A percentile compares a stretch with the other conserved stretches of the same genome.
Evolutionary conservation across 352 stramenopile genomes (phyloP).

Genomic region (Phytophthora megakarya): DNA sequence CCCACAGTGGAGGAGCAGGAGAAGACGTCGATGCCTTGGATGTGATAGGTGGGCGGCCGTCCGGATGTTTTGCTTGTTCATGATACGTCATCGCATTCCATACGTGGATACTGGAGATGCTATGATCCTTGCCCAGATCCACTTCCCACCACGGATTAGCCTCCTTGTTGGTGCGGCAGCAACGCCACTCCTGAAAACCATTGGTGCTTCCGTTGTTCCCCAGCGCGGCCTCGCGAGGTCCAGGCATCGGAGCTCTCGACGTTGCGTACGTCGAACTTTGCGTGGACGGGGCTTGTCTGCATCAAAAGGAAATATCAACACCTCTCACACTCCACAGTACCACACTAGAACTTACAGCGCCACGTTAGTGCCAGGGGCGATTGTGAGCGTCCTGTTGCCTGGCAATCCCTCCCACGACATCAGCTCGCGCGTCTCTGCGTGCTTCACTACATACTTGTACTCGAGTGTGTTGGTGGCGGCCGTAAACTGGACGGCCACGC

Average conservation of each 20-base stretch:
- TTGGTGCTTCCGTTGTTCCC: conserved; percentile 75
- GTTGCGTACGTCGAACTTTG: conserved; percentile 70
- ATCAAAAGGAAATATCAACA: conserved; percentile 1
- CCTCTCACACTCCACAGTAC: not conserved
- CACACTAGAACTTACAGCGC: conserved; percentile 48
- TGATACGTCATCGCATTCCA: conserved; percentile 82
- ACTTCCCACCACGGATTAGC: conserved; percentile 74
- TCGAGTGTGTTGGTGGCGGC: conserved; percentile 43
- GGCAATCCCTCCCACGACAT: conserved; percentile 77
- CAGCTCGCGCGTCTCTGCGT: conserved; percentile 38
- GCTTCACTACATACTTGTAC: conserved; percentile 84
- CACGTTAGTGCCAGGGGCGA: conserved; percentile 48
- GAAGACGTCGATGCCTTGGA: conserved; percentile 37
- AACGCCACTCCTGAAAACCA: conserved; percentile 71
- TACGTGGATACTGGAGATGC: conserved; percentile 52
- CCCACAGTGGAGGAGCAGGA: conserved; percentile 46
- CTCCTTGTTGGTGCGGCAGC: conserved; percentile 63
- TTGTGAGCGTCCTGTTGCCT: conserved; percentile 66
- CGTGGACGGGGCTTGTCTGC: conserved; percentile 16
- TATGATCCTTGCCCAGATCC: conserved; percentile 47
- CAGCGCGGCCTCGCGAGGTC: conserved; percentile 44
- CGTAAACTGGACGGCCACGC: conserved; percentile 39
- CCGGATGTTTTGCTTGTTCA: conserved; percentile 52
- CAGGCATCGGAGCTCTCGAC: conserved; percentile 42
- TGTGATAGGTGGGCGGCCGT: conserved; percentile 47